A percentile compares a stretch with the other conserved stretches of the same genome.
These are phyloP conservation scores for Elongisporangium undulatum DNA, from an alignment of 352 stramenopile genomes.

Conservation along the genomic window DNA sequence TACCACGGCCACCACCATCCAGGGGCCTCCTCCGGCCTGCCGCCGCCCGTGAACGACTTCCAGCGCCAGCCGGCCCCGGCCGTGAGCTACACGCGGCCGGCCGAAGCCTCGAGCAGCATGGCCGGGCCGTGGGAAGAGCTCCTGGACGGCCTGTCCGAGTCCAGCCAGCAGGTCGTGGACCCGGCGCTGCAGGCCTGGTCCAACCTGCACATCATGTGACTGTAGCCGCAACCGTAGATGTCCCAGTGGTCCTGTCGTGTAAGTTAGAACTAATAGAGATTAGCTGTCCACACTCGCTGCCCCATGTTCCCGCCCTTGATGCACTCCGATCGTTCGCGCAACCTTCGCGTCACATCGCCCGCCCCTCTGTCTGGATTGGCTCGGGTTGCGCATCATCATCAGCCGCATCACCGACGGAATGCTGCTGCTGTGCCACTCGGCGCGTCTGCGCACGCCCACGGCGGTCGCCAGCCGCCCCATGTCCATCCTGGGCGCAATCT, in stretches of 20 bases:
- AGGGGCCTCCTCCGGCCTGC: conserved; percentile 5
- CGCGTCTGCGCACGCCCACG: not conserved
- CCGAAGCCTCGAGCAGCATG: not conserved
- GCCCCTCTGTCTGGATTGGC: not conserved
- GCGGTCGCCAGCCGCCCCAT: conserved; percentile 25
- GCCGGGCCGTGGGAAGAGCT: conserved; percentile 60
- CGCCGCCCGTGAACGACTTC: not conserved
- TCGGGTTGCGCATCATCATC: conserved; percentile 4
- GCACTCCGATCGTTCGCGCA: conserved; percentile 3
- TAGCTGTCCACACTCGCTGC: not conserved
- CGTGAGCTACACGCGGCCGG: not conserved
- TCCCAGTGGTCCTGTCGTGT: not conserved
- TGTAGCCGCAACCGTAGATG: not conserved
- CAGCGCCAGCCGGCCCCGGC: conserved; percentile 2
- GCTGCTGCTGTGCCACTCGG: not conserved
- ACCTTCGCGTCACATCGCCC: not conserved
- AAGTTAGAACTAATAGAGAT: not conserved
- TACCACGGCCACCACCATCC: not conserved
- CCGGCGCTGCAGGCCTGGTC: conserved; percentile 61
- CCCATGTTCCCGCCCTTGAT: too few relatives aligned
- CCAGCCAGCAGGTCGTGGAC: conserved; percentile 34
- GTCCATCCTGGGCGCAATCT: conserved; percentile 71
- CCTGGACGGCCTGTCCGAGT: conserved; percentile 66
- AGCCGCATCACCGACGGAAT: not conserved
- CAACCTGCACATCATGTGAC: conserved; percentile 72